A percentile compares a stretch with the other conserved stretches of the same genome.
These are phyloP conservation scores for Paraglomus occultum DNA, from an alignment of 192 early-diverging fungal species.

Conservation along the genomic window DNA sequence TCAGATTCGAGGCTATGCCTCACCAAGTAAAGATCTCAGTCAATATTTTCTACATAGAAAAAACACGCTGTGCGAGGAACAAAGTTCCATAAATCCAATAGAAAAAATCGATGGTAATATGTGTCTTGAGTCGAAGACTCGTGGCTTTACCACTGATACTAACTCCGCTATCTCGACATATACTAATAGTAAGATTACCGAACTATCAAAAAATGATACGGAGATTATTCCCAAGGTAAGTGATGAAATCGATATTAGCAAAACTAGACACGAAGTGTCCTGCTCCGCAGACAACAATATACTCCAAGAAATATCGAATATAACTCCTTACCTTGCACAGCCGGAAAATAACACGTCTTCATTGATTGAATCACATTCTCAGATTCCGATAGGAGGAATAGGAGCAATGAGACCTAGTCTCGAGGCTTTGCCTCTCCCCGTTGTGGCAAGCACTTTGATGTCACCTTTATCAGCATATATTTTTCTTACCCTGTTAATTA, in stretches of 20 bases:
- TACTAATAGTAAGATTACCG: too few species aligned
- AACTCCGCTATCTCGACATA: neutral
- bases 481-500: too few species aligned
- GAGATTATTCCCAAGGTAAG: slow-evolving; percentile 12
- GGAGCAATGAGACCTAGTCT: slow-evolving; percentile 1
- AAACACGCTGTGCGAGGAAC: too few species aligned
- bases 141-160: too few species aligned
- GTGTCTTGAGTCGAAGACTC: too few species aligned
- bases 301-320: neutral
- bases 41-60: slow-evolving; percentile 14
- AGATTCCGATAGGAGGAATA: neutral
- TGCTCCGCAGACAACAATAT: neutral
- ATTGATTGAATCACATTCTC: slow-evolving; percentile 6
- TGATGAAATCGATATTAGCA: neutral
- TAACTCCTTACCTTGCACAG: slow-evolving; percentile 9
- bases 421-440: slow-evolving; percentile 1
- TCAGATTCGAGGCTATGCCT: too few species aligned
- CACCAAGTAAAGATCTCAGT: slow-evolving; percentile 11
- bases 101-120: too few species aligned
- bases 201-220: too few species aligned
- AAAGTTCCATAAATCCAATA: too few species aligned
- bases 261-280: neutral
- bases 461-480: neutral
- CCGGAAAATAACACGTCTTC: neutral
- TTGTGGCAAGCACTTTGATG: neutral